These are phyloP conservation scores for Halenospora varia DNA, from an alignment of 495 filamentous ascomycete species.

Conservation along the genomic window DNA sequence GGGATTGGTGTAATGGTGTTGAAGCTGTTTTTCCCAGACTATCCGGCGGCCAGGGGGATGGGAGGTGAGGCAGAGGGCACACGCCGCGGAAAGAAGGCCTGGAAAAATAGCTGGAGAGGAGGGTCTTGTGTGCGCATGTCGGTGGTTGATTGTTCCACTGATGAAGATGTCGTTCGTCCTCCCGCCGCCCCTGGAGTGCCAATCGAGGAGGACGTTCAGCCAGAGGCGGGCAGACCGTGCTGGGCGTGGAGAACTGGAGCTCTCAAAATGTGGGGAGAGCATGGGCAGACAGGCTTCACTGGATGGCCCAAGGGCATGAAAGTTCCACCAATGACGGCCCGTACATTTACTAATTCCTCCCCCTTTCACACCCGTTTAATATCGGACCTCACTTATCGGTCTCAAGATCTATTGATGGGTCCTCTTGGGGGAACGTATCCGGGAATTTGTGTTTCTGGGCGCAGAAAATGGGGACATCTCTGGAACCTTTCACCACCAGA, in stretches of 20 bases:
- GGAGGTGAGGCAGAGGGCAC: not conserved
- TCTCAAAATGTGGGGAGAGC: conserved; percentile 12
- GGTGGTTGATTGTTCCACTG: conserved; percentile 20
- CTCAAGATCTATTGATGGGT: too few species aligned
- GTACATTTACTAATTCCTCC: not conserved
- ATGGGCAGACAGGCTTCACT: conserved; percentile 8
- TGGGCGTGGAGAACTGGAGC: not conserved
- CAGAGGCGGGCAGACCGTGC: not conserved
- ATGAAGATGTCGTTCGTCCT: not conserved
- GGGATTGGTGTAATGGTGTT: not conserved
- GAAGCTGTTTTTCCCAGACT: not conserved
- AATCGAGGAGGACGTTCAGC: not conserved
- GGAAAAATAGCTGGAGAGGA: not conserved
- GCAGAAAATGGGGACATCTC: not conserved
- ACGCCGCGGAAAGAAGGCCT: not conserved
- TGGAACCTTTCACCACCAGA: not conserved
- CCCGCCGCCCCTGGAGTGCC: not conserved
- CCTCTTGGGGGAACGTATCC: not conserved
- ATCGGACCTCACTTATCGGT: too few species aligned
- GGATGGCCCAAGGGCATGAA: conserved; percentile 7
- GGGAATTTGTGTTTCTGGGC: not conserved
- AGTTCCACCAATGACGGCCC: conserved; percentile 16
- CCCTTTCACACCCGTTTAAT: not conserved
- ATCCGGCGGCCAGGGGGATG: not conserved
- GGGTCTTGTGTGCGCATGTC: not conserved